Conservation (phyloP, 306 rosid genomes). For the Vicia faba region DNA sequence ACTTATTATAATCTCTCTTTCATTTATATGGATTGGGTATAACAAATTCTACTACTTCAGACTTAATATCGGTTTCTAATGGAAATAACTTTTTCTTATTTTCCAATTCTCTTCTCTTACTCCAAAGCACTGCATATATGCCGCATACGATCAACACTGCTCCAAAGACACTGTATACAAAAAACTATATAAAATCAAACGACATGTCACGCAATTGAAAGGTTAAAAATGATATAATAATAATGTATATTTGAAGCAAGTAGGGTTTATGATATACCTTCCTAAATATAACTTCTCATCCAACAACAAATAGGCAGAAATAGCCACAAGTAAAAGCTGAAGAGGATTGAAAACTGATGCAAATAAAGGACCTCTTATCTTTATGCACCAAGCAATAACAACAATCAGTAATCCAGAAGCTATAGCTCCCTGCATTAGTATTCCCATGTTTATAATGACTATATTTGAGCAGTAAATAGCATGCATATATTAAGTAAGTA, state of each 20-base stretch:
- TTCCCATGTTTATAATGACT: background rate
- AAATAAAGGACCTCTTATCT: constrained; percentile 41
- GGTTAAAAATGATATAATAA: background rate
- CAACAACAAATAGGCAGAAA: constrained; percentile 36
- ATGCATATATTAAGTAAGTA: background rate
- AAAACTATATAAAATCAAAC: background rate
- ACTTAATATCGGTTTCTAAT: background rate
- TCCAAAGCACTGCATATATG: constrained; percentile 43
- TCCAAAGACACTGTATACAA: constrained; percentile 24
- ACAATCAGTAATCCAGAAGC: constrained; percentile 30
- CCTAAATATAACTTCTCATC: constrained; percentile 34
- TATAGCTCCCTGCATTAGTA: constrained; percentile 37
- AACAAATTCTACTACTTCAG: background rate
- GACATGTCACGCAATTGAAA: background rate
- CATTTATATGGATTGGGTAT: background rate
- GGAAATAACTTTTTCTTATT: background rate
- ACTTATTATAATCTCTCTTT: background rate
- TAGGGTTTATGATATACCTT: background rate
- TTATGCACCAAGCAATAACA: constrained; percentile 37
- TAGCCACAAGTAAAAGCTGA: constrained; percentile 36
- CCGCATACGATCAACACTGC: constrained; percentile 41
- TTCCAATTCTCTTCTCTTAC: constrained; percentile 38
- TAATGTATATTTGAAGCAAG: background rate
- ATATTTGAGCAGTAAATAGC: background rate
- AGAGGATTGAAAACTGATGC: constrained; percentile 40